Evolutionary conservation across 192 early-diverging fungal species (phyloP).

Genomic region (Rhizophlyctis rosea): DNA sequence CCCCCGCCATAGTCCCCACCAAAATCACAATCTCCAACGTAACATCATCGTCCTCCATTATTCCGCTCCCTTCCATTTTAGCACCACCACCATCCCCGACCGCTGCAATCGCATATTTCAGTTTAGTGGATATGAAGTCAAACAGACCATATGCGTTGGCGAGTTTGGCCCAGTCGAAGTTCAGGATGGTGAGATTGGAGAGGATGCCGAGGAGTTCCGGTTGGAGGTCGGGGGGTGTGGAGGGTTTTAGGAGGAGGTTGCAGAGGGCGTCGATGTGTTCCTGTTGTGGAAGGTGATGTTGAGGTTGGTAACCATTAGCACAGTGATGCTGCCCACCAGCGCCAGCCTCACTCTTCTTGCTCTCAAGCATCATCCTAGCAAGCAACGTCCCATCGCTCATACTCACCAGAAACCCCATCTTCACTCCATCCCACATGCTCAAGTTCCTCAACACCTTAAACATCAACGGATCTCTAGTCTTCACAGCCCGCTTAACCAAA

Average conservation of each 20-base stretch:
- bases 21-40: constrained; percentile 45
- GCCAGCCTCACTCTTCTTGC: too few relatives aligned
- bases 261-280: constrained; percentile 57
- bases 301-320: not conserved
- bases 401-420: constrained; percentile 46
- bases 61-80: constrained; percentile 13
- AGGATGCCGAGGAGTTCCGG: constrained; percentile 54
- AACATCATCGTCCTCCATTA: constrained; percentile 47
- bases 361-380: too few relatives aligned
- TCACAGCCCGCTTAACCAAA: constrained; percentile 50
- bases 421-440: constrained; percentile 30
- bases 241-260: constrained; percentile 37
- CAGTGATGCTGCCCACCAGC: not conserved
- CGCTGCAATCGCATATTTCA: constrained; percentile 15
- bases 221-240: constrained; percentile 33
- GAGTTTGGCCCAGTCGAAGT: constrained; percentile 56
- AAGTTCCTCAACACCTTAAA: constrained; percentile 56
- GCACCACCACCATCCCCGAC: not conserved
- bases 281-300: constrained; percentile 12
- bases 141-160: constrained; percentile 45
- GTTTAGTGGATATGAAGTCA: constrained; percentile 28
- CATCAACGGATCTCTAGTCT: constrained; percentile 50
- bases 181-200: constrained; percentile 41
- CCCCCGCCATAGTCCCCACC: constrained; percentile 51
- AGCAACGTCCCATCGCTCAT: too few relatives aligned